Conservation (phyloP, 176 grass and related monocot species). For the Aegilops umbellulata region DNA sequence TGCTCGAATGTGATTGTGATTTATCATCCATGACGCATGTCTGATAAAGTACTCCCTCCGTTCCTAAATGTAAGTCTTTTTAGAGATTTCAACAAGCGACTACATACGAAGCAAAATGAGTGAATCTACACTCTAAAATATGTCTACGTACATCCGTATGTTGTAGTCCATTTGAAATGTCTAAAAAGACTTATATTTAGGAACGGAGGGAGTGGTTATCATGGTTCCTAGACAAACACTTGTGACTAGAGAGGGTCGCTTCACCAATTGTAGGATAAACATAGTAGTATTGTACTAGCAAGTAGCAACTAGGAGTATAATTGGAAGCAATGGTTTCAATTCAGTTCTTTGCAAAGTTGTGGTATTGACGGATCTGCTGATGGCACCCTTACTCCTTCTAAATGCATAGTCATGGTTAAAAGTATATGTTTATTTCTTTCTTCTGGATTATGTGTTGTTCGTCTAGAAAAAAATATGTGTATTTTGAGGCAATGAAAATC, state of each 20-base stretch:
- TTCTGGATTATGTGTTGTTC: background rate
- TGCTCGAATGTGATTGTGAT: background rate
- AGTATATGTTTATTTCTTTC: background rate
- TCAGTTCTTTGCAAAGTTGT: background rate
- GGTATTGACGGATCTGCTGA: background rate
- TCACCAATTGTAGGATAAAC: background rate
- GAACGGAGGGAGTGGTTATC: too few species aligned
- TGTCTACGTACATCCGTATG: too few species aligned
- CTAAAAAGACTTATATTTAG: too few species aligned
- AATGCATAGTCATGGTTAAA: background rate
- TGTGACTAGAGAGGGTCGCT: background rate
- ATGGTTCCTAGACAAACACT: background rate
- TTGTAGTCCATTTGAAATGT: too few species aligned
- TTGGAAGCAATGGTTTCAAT: background rate
- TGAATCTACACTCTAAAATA: too few species aligned
- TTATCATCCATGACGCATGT: background rate
- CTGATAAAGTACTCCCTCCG: conserved; percentile 22
- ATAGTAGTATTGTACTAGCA: background rate
- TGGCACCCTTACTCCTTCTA: background rate
- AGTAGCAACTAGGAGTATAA: background rate
- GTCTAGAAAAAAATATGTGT: background rate
- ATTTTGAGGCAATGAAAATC: background rate
- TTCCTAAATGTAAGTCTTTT: too few species aligned
- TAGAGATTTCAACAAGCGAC: too few species aligned
- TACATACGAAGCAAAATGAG: too few species aligned